Conservation (phyloP, 2,329 filamentous ascomycete genomes). For the Aspergillus unguis region DNA sequence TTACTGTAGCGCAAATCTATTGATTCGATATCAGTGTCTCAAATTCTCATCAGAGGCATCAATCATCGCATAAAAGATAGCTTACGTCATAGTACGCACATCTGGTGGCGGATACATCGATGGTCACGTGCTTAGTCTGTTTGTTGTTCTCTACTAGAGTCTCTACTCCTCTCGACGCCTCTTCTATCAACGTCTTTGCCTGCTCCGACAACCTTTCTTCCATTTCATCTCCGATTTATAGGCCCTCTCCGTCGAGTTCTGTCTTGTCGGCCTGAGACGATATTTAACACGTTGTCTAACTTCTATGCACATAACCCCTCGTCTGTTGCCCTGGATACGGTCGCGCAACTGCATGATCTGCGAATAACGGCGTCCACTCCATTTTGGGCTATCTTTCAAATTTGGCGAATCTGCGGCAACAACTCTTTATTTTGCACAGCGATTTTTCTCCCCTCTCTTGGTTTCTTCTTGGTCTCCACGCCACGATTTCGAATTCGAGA, state of each 20-base stretch:
- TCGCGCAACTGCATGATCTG: conserved; percentile 15
- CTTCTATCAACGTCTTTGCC: neutral
- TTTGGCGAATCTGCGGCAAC: neutral
- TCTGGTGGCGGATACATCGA: neutral
- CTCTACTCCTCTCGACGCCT: neutral
- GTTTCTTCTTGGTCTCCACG: neutral
- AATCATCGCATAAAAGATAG: too few species aligned
- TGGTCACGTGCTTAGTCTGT: conserved; percentile 7
- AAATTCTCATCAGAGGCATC: too few species aligned
- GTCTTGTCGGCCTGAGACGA: neutral
- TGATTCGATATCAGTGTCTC: too few species aligned
- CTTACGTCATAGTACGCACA: too few species aligned
- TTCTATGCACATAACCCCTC: neutral
- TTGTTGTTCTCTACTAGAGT: conserved; percentile 6
- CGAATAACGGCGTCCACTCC: conserved; percentile 13
- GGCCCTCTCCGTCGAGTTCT: neutral
- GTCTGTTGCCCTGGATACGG: conserved; percentile 42
- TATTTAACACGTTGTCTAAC: neutral
- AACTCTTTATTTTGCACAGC: neutral
- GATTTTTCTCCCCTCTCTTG: neutral
- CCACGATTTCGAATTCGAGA: neutral
- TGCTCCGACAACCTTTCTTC: neutral
- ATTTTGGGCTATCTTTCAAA: conserved; percentile 5
- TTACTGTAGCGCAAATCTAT: too few species aligned
- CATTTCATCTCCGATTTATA: neutral